Percentiles rank a stretch among this genome's conserved stretches.
phyloP scores from a whole-genome alignment of 106 monocot genomes.

The Hemerocallis citrina region DNA sequence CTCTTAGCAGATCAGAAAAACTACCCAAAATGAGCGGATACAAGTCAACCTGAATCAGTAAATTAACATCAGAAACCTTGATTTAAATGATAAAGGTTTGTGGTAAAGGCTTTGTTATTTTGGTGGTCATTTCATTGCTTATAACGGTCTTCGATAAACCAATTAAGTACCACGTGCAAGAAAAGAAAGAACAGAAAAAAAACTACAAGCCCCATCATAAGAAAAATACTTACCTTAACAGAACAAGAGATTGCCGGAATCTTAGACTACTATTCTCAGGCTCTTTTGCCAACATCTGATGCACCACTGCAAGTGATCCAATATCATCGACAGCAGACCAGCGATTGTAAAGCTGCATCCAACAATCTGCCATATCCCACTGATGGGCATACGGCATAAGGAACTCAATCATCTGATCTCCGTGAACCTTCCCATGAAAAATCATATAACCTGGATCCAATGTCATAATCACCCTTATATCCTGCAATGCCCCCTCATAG shows the following conservation, averaged over 20 bases:
- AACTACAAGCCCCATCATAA: too few species aligned
- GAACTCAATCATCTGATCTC: conserved; percentile 64
- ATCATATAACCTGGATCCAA: conserved; percentile 76
- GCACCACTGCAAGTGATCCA: conserved; percentile 85
- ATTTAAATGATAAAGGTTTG: too few species aligned
- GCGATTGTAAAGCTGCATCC: conserved; percentile 89
- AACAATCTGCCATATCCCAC: conserved; percentile 80
- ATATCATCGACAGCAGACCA: conserved; percentile 95
- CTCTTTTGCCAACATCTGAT: conserved; percentile 81
- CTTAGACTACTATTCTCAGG: conserved; percentile 58
- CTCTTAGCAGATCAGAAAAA: too few species aligned
- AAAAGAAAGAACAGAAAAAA: too few species aligned
- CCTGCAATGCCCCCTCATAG: conserved; percentile 55
- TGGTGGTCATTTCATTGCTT: too few species aligned
- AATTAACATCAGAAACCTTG: too few species aligned
- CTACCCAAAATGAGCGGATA: too few species aligned
- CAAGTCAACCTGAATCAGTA: too few species aligned
- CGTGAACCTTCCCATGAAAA: conserved; percentile 80
- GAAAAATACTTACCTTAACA: conserved; percentile 69
- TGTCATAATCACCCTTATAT: conserved; percentile 72
- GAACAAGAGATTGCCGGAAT: conserved; percentile 79
- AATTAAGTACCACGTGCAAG: too few species aligned
- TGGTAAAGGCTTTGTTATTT: too few species aligned
- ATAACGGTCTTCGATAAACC: too few species aligned
- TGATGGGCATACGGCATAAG: conserved; percentile 65